phyloP scores from a whole-genome alignment of 2,329 filamentous ascomycete species.

The Arachnopeziza araneosa region DNA sequence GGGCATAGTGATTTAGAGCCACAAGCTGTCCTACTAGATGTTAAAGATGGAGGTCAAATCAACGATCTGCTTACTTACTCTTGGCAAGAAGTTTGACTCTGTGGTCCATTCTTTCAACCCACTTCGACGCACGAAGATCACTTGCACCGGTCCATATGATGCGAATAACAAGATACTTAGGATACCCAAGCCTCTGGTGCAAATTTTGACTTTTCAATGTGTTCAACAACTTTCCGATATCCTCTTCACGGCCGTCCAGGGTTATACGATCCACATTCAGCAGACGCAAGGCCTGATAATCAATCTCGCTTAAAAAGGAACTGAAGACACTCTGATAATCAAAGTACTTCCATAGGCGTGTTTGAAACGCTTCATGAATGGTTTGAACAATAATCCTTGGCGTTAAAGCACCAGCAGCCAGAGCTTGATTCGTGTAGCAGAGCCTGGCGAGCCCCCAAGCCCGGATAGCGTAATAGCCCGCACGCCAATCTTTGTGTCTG shows the following conservation, averaged over 20 bases:
- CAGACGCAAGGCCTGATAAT: neutral
- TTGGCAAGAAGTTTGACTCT: neutral
- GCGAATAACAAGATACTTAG: neutral
- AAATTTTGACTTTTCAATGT: neutral
- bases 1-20: neutral
- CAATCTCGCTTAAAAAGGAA: neutral
- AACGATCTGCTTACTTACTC: neutral
- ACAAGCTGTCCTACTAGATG: neutral
- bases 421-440: neutral
- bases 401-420: neutral
- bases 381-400: neutral
- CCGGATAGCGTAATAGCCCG: neutral
- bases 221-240: neutral
- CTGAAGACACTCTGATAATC: neutral
- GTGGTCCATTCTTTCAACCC: neutral
- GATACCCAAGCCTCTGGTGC: neutral
- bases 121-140: neutral
- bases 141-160: neutral
- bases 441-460: neutral
- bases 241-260: neutral
- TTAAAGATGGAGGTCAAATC: neutral
- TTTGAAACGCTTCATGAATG: neutral
- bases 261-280: neutral
- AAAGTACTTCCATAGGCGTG: neutral
- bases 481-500: neutral